phyloP scores from a whole-genome alignment of 192 early-diverging fungal genomes.

The Chytriomyces hyalinus region DNA sequence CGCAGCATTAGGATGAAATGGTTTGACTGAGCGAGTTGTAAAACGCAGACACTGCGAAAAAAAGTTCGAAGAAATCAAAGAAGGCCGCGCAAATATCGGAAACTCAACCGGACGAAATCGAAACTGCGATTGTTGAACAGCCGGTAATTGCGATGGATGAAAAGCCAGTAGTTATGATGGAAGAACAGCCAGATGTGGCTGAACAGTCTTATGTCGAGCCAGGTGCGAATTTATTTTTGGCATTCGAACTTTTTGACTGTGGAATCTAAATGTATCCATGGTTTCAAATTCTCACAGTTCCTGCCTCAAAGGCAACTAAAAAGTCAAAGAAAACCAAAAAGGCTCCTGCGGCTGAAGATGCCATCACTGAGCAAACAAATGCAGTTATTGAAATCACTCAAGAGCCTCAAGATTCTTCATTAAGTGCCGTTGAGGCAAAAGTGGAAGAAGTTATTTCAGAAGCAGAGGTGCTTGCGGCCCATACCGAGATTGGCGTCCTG shows the following conservation, averaged over 20 bases:
- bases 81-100: too few species aligned
- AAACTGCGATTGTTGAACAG: too few species aligned
- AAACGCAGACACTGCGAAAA: too few species aligned
- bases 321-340: background rate
- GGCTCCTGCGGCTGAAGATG: background rate
- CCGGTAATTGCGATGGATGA: background rate
- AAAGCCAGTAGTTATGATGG: background rate
- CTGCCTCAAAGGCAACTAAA: background rate
- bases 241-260: background rate
- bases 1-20: too few species aligned
- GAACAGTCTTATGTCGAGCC: background rate
- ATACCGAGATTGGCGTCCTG: background rate
- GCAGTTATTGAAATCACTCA: background rate
- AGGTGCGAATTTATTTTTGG: background rate
- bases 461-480: background rate
- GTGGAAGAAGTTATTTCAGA: background rate
- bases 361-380: background rate
- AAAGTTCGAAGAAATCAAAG: too few species aligned
- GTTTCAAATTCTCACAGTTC: background rate
- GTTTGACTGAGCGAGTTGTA: too few species aligned
- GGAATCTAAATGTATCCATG: background rate
- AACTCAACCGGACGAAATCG: too few species aligned
- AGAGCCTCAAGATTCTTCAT: background rate
- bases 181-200: background rate
- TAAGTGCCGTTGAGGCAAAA: background rate